phyloP scores from a whole-genome alignment of 2,329 filamentous ascomycete genomes.

The Aureobasidium lini region DNA sequence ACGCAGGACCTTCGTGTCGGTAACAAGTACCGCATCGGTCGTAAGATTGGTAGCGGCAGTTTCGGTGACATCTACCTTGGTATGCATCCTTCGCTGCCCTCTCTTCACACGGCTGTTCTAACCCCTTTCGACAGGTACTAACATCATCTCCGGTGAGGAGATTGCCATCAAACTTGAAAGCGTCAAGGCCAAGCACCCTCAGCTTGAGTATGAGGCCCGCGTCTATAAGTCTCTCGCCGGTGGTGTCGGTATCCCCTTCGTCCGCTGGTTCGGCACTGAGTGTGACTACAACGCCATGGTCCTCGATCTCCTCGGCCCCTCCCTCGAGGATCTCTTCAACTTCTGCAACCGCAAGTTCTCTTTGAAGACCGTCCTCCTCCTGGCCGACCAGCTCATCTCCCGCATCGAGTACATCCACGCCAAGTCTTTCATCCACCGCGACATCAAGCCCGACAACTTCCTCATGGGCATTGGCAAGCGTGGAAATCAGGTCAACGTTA shows the following conservation, averaged over 20 bases:
- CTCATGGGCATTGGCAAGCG: slow-evolving; percentile 98
- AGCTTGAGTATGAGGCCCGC: slow-evolving; percentile 96
- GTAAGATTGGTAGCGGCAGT: slow-evolving; percentile 95
- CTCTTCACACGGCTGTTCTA: neutral
- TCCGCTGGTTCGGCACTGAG: slow-evolving; percentile 98
- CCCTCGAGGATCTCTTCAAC: slow-evolving; percentile 97
- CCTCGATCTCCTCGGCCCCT: slow-evolving; percentile 89
- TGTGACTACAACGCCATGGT: slow-evolving; percentile 99
- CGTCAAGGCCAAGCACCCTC: slow-evolving; percentile 98
- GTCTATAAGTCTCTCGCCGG: slow-evolving; percentile 86
- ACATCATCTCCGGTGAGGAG: slow-evolving; percentile 99
- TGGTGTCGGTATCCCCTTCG: slow-evolving; percentile 95
- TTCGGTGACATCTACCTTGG: slow-evolving; percentile 97
- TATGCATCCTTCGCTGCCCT: slow-evolving; percentile 30
- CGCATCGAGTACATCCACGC: slow-evolving; percentile 99
- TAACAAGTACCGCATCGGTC: slow-evolving; percentile 99
- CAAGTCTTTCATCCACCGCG: slow-evolving; percentile 98
- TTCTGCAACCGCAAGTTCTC: slow-evolving; percentile 99
- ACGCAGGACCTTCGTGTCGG: slow-evolving; percentile 91
- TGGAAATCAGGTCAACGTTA: slow-evolving; percentile 98
- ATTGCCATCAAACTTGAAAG: slow-evolving; percentile 99
- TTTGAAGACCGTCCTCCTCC: slow-evolving; percentile 90
- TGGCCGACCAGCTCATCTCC: slow-evolving; percentile 97
- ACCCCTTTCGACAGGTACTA: slow-evolving; percentile 59
- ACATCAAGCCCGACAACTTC: slow-evolving; percentile 99